Evolutionary conservation across 352 stramenopile genomes (phyloP).

Genomic region (Phytophthora chlamydospora): DNA sequence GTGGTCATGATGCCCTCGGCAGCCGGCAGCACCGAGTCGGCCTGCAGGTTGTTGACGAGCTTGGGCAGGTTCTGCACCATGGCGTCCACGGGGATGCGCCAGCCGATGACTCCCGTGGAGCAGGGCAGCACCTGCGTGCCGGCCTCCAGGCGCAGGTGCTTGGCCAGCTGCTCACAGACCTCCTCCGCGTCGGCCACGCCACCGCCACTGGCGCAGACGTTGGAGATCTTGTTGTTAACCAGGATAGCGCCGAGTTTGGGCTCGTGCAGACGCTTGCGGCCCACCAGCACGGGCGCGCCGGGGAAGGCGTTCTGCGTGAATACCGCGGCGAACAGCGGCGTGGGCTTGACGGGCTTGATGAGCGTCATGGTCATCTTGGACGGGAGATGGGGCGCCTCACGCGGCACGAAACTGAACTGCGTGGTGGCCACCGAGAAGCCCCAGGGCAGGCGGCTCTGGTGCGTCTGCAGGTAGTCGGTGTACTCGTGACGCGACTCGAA

Average conservation of each 20-base stretch:
- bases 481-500: conserved; percentile 88
- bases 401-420: conserved; percentile 83
- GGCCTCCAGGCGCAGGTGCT: conserved; percentile 83
- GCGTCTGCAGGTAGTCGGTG: conserved; percentile 69
- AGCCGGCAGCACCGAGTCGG: conserved; percentile 92
- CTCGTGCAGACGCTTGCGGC: conserved; percentile 90
- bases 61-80: conserved; percentile 84
- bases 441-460: conserved; percentile 86
- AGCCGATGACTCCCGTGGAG: conserved; percentile 98
- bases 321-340: conserved; percentile 85
- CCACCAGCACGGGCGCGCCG: conserved; percentile 90
- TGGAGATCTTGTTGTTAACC: conserved; percentile 99
- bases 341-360: conserved; percentile 88
- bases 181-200: conserved; percentile 93
- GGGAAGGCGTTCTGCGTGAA: conserved; percentile 94
- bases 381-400: conserved; percentile 81
- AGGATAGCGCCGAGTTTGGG: conserved; percentile 94
- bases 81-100: conserved; percentile 95
- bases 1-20: conserved; percentile 98
- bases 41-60: conserved; percentile 91
- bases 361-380: conserved; percentile 88
- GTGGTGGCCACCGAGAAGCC: conserved; percentile 87
- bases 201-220: conserved; percentile 95
- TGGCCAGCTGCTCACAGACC: conserved; percentile 93
- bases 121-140: conserved; percentile 92